phyloP scores from a whole-genome alignment of 495 filamentous ascomycete species.

The Penicillium atrosanguineum region DNA sequence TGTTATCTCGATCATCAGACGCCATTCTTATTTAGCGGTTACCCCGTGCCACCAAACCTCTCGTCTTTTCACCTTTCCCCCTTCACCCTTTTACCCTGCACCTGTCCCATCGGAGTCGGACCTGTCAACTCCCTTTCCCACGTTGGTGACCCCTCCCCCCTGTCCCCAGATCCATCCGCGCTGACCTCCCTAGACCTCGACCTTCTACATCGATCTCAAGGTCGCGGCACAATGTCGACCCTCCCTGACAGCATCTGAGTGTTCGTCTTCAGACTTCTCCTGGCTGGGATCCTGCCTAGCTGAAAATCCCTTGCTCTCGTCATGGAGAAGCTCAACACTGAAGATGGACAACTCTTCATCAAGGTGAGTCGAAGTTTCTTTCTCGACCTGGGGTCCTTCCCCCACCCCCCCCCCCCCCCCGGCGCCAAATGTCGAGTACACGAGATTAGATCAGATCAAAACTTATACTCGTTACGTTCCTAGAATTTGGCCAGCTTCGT shows the following conservation, averaged over 20 bases:
- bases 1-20: constrained; percentile 19
- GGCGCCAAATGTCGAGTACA: background rate
- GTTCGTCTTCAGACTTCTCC: constrained; percentile 39
- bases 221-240: constrained; percentile 43
- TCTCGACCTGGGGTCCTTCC: too few species aligned
- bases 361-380: constrained; percentile 54
- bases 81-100: constrained; percentile 1
- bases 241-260: constrained; percentile 34
- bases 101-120: background rate
- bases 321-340: constrained; percentile 58
- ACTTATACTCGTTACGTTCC: background rate
- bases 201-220: constrained; percentile 18
- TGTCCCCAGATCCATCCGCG: background rate
- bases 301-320: constrained; percentile 25
- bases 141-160: background rate
- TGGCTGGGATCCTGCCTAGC: constrained; percentile 23
- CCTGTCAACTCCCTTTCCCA: constrained; percentile 10
- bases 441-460: background rate
- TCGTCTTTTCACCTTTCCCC: constrained; percentile 9
- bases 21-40: constrained; percentile 33
- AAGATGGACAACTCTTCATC: constrained; percentile 88
- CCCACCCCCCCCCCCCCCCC: too few species aligned
- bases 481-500: constrained; percentile 94
- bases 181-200: constrained; percentile 17
- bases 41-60: constrained; percentile 24